Conservation (phyloP, 1,139 yeast species). For the Pneumocystis sp. region DNA sequence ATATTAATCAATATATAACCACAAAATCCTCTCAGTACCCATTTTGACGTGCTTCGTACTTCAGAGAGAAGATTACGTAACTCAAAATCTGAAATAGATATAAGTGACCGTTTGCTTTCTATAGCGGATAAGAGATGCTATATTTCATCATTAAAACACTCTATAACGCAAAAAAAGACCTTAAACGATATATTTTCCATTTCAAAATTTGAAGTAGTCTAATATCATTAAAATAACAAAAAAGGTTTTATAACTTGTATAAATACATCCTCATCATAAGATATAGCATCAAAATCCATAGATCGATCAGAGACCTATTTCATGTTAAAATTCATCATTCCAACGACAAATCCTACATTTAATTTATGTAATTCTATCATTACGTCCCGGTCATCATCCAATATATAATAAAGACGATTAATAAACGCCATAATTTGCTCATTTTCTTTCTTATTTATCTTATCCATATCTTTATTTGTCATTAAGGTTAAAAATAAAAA, state of each 20-base stretch:
- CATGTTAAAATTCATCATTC: not conserved
- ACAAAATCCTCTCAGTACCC: slow-evolving; percentile 38
- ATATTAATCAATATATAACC: not conserved
- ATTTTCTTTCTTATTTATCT: slow-evolving; percentile 8
- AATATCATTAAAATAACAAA: slow-evolving; percentile 60
- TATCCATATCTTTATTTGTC: slow-evolving; percentile 10
- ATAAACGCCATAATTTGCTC: slow-evolving; percentile 2
- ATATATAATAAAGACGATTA: slow-evolving; percentile 7
- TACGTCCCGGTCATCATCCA: slow-evolving; percentile 7
- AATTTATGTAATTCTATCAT: slow-evolving; percentile 10
- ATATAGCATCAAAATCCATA: slow-evolving; percentile 10
- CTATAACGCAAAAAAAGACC: not conserved
- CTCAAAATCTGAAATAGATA: slow-evolving; percentile 70
- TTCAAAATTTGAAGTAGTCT: slow-evolving; percentile 19
- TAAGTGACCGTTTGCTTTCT: slow-evolving; percentile 59
- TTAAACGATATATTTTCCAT: not conserved
- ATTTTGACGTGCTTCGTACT: slow-evolving; percentile 86
- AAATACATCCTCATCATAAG: slow-evolving; percentile 18
- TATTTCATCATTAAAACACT: not conserved
- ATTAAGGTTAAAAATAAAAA: slow-evolving; percentile 7
- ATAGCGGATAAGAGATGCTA: slow-evolving; percentile 58
- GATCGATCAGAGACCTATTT: slow-evolving; percentile 1
- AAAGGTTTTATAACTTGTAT: slow-evolving; percentile 42
- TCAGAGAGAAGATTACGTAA: slow-evolving; percentile 74
- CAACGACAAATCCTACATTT: slow-evolving; percentile 5